Base-by-base conservation (phyloP, 2,329 filamentous ascomycete species). In the Epichloe sylvatica region DNA sequence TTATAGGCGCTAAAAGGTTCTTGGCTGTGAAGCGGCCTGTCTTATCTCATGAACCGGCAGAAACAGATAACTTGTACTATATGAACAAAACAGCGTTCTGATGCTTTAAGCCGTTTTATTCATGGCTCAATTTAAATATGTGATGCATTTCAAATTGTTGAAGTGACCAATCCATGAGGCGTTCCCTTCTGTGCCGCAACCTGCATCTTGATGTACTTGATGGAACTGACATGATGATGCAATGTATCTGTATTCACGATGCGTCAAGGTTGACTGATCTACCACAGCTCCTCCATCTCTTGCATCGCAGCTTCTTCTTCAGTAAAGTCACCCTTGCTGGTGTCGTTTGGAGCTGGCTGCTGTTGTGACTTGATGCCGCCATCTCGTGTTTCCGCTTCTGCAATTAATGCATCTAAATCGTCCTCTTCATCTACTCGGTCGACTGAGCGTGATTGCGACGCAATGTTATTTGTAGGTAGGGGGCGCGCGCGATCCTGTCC, bases 301-400 rank as follows among this genome's bases (percentile, higher is more conserved):
- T 75, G 78, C 78, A 88, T 81, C 1, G 76, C 81, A 52, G 80
- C 82, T 64, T 84, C 78, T 13, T 84, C 81, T 49, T 81, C 80
- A 1, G 72, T 75, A 60, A 77, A 80, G 23, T 70, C 64, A 36
- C 72, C 62, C 2, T 41, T 17, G 2, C 13, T 15, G 11, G 34
- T 12, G n/a, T 33, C 15, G 7, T 12, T 49, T 35, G 43, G 4
- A 62, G 56, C 25, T 15, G 46, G 5, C n/a, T 12, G 34, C 15
- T n/a, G 34, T 46, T 9, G 43, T 3, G 21, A 36, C 5, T 13
- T 40, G 43, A 47, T 37, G 7, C 40, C 38, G 38, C 25, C 11
- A 37, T 61, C 58, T 11, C 52, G 55, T 4, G 19, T 52, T 54
- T 72, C 69, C 0, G 70, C 69, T 56, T 77, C 73, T 0, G 72